Base-by-base conservation (phyloP, 805 yeast genomes). In the Wickerhamomyces bisporus region DNA sequence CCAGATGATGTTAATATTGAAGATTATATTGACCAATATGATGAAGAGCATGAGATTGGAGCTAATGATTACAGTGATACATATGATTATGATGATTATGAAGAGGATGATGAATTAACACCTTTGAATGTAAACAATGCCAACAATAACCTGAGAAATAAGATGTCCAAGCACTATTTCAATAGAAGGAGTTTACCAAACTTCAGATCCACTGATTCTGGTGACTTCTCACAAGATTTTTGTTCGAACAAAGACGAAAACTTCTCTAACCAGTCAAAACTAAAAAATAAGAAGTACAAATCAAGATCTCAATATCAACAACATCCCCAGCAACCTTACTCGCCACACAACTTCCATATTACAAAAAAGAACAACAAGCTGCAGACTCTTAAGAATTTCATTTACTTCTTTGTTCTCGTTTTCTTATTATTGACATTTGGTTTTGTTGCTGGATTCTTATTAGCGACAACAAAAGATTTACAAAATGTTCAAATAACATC, bases 391-490 rank as follows among this genome's bases (percentile, higher is more conserved):
- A 61, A 57, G 30, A 60, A 58, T 34, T 57, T 60, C 28, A 37
- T 66, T 21, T 64, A 62, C 39, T 54, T 65, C 32, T 50, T 62
- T 6, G 48, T 62, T 12, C 50, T 64, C 20, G 62, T 64, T 11
- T 47, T 75, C 13, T 56, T 72, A 12, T 66, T 86, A n/a, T 59
- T 86, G 10, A 65, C 79, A 1, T 57, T 83, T 23, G 96, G 96
- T 1, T 87, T 91, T 52, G 66, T 84, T 5, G 68, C 81, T 52
- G 98, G 98, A 0, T 86, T 89, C 53, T 63, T 88, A 3, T 64
- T 89, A 30, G 96, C 96, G 0, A 80, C 95, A 1, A 81, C 87
- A 15, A 87, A 86, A 49, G 96, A 91, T 40, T 64, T 91, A 38
- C 78, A 81, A 36, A 72, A 75, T 43, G 81, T 87, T 15, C 62